A percentile compares a stretch with the other conserved stretches of the same genome.
phyloP scores from a whole-genome alignment of 1,139 yeast species.

The Meyerozyma elateridarum region DNA sequence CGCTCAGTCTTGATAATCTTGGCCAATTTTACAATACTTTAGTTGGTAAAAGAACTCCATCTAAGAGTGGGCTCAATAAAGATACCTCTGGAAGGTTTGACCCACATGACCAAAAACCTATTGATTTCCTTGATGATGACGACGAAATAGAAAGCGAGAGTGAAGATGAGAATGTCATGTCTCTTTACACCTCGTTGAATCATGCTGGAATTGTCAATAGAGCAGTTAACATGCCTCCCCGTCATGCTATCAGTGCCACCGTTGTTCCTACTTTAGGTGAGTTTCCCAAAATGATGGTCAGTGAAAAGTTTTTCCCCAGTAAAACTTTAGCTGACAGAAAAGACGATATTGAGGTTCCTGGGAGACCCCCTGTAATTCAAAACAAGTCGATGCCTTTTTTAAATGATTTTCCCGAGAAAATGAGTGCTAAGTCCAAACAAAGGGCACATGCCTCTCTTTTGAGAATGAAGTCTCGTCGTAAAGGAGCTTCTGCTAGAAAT shows the following conservation, averaged over 20 bases:
- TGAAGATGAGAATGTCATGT: conserved; percentile 53
- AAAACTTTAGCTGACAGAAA: conserved; percentile 1
- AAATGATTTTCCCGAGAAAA: conserved; percentile 29
- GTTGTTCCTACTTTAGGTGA: conserved; percentile 44
- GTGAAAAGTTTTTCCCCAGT: conserved; percentile 23
- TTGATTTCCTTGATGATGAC: conserved; percentile 16
- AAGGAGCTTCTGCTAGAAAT: conserved; percentile 42
- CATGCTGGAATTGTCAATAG: conserved; percentile 16
- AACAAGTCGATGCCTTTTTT: conserved; percentile 16
- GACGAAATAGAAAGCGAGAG: conserved; percentile 36
- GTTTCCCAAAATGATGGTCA: conserved; percentile 36
- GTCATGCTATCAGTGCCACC: conserved; percentile 13
- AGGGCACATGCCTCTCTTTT: conserved; percentile 65
- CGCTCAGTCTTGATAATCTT: conserved; percentile 20
- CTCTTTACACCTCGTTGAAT: conserved; percentile 40
- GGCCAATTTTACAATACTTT: conserved; percentile 18
- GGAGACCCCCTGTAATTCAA: too few species aligned
- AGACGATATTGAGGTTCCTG: not conserved
- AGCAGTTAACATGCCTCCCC: conserved; percentile 21
- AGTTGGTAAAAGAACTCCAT: conserved; percentile 14
- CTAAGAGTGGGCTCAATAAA: conserved; percentile 4
- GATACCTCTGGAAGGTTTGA: conserved; percentile 2
- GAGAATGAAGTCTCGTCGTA: conserved; percentile 57
- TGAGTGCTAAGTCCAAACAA: conserved; percentile 45
- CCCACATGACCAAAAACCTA: conserved; percentile 1